Evolutionary conservation across 2,329 filamentous ascomycete species (phyloP).

Genomic region (Diaporthe destruens): DNA sequence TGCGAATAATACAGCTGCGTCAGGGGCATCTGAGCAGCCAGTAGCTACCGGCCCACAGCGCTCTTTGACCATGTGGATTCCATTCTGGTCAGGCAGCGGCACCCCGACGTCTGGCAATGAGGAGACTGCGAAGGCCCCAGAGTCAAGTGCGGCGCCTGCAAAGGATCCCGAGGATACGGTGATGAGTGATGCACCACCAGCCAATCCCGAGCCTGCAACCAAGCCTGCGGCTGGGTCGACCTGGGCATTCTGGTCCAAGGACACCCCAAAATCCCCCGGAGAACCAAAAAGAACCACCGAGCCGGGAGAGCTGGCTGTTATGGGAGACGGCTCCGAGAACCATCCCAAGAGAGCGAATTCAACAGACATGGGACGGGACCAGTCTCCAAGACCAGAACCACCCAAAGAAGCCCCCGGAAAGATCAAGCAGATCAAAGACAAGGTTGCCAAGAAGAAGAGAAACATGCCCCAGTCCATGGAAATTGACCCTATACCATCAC

Average conservation of each 20-base stretch:
- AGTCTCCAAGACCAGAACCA: slow-evolving; percentile 43
- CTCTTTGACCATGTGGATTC: slow-evolving; percentile 51
- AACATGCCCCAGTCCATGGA: slow-evolving; percentile 63
- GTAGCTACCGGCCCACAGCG: slow-evolving; percentile 41
- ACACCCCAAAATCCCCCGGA: slow-evolving; percentile 55
- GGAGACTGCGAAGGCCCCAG: slow-evolving; percentile 37
- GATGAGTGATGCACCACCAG: slow-evolving; percentile 57
- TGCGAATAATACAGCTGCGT: background rate
- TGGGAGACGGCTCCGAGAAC: slow-evolving; percentile 68
- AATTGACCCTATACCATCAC: slow-evolving; percentile 54
- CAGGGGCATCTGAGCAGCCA: slow-evolving; percentile 26
- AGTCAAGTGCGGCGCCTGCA: slow-evolving; percentile 39
- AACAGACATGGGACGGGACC: slow-evolving; percentile 53
- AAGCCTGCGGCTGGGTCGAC: slow-evolving; percentile 71
- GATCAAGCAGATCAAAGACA: slow-evolving; percentile 47
- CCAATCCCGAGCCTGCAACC: slow-evolving; percentile 49
- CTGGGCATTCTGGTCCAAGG: slow-evolving; percentile 86
- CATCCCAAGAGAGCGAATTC: slow-evolving; percentile 63
- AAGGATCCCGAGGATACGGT: slow-evolving; percentile 57
- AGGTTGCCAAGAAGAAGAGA: slow-evolving; percentile 56
- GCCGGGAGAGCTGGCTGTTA: slow-evolving; percentile 67
- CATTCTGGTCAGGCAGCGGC: slow-evolving; percentile 38
- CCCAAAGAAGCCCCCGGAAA: slow-evolving; percentile 53
- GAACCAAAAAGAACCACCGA: slow-evolving; percentile 51
- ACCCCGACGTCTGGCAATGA: slow-evolving; percentile 29